Percentiles rank a stretch among this genome's conserved stretches.
Evolutionary conservation across 306 rosid species (phyloP).

Genomic region (Dalbergia oliveri): DNA sequence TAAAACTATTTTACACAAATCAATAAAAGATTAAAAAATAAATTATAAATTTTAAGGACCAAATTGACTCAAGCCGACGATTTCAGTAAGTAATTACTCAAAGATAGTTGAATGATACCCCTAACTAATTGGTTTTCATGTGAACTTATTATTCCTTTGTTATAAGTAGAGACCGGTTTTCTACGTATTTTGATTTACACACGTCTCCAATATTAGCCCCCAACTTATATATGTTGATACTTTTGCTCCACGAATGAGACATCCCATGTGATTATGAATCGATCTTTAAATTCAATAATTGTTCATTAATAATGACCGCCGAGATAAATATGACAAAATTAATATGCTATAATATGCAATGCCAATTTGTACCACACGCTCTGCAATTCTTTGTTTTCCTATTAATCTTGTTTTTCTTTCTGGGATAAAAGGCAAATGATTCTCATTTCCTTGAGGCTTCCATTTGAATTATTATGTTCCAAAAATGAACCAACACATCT

Average conservation of each 20-base stretch:
- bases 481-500: slow-evolving; percentile 4
- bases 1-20: too few species aligned
- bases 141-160: background rate
- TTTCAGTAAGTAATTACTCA: too few species aligned
- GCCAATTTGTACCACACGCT: slow-evolving; percentile 37
- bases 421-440: slow-evolving; percentile 46
- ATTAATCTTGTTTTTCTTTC: slow-evolving; percentile 23
- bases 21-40: too few species aligned
- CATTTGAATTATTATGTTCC: slow-evolving; percentile 44
- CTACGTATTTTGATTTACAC: slow-evolving; percentile 15
- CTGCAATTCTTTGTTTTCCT: slow-evolving; percentile 22
- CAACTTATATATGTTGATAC: slow-evolving; percentile 26
- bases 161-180: background rate
- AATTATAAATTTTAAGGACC: too few species aligned
- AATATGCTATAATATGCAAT: slow-evolving; percentile 43
- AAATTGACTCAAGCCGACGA: too few species aligned
- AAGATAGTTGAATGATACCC: too few species aligned
- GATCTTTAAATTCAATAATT: slow-evolving; percentile 47
- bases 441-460: slow-evolving; percentile 65
- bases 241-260: slow-evolving; percentile 54
- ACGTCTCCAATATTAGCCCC: slow-evolving; percentile 24
- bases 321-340: slow-evolving; percentile 45
- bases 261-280: slow-evolving; percentile 72
- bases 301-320: slow-evolving; percentile 52
- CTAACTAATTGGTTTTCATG: background rate